Evolutionary conservation across 2,329 filamentous ascomycete species (phyloP).

Genomic region (Pyrenochaeta sp.): DNA sequence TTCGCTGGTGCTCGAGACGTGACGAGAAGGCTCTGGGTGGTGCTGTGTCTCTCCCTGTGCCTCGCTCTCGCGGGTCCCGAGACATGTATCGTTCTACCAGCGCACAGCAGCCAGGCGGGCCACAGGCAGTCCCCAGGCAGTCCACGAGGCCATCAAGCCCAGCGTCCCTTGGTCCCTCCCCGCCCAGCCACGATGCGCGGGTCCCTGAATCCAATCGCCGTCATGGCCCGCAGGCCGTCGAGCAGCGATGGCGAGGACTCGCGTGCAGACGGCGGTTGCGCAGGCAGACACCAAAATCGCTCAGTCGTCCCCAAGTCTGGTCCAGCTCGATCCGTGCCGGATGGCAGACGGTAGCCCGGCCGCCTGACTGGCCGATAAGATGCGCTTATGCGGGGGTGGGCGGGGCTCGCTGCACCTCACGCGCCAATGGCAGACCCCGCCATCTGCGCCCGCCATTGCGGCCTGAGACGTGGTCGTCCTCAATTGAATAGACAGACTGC

Average conservation of each 20-base stretch:
- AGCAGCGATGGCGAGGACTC: constrained; percentile 18
- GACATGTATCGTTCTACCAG: neutral
- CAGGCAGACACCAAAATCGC: too few species aligned
- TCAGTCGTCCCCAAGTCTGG: constrained; percentile 16
- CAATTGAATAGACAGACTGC: constrained; percentile 26
- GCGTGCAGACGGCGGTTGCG: constrained; percentile 40
- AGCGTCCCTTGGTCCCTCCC: too few species aligned
- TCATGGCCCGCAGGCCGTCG: too few species aligned
- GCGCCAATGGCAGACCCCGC: constrained; percentile 14
- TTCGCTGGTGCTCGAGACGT: neutral
- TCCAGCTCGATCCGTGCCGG: constrained; percentile 43
- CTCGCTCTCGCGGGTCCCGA: constrained; percentile 7
- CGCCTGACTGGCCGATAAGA: constrained; percentile 35
- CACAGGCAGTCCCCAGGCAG: constrained; percentile 9
- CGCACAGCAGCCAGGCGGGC: constrained; percentile 1
- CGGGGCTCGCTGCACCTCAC: constrained; percentile 28
- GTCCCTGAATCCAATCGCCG: too few species aligned
- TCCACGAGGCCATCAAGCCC: neutral
- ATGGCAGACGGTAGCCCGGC: constrained; percentile 29
- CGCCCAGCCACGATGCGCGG: too few species aligned
- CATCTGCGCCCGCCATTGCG: constrained; percentile 12
- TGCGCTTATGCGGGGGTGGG: constrained; percentile 38
- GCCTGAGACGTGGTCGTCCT: constrained; percentile 31
- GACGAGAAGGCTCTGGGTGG: neutral
- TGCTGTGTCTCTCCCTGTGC: neutral